Percentiles rank a stretch among this genome's conserved stretches.
Conservation (phyloP, 1,284 basidiomycete species). For the Heterobasidion parviporum region DNA sequence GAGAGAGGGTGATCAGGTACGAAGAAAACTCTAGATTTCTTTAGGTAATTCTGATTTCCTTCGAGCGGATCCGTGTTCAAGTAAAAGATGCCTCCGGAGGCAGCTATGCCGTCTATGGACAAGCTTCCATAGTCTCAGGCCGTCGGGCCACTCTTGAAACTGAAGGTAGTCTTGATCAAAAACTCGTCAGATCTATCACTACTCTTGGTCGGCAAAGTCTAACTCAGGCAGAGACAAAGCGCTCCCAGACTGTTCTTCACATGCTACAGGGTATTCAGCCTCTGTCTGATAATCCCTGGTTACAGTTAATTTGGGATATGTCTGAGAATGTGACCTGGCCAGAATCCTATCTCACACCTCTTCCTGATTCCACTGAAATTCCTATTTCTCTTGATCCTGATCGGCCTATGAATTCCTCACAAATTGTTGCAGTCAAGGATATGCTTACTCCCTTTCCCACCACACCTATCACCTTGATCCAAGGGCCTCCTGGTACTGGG, state of each 20-base stretch:
- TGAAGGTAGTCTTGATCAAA: slow-evolving; percentile 15
- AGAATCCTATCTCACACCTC: slow-evolving; percentile 8
- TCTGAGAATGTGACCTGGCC: slow-evolving; percentile 19
- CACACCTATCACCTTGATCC: slow-evolving; percentile 38
- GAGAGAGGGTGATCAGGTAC: neutral
- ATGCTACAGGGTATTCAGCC: slow-evolving; percentile 39
- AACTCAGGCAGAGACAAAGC: slow-evolving; percentile 42
- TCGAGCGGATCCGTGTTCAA: neutral
- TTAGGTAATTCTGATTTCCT: neutral
- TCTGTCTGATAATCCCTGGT: slow-evolving; percentile 44
- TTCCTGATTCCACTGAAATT: neutral
- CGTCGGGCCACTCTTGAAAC: slow-evolving; percentile 15
- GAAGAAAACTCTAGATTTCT: neutral
- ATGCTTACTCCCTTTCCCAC: slow-evolving; percentile 39
- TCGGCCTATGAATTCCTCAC: slow-evolving; percentile 42
- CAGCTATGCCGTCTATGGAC: slow-evolving; percentile 19
- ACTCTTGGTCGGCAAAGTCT: slow-evolving; percentile 42
- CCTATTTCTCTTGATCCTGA: slow-evolving; percentile 4
- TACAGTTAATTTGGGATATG: slow-evolving; percentile 30
- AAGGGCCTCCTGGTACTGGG: slow-evolving; percentile 49
- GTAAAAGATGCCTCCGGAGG: neutral
- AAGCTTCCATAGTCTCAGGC: slow-evolving; percentile 16
- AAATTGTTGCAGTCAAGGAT: slow-evolving; percentile 38
- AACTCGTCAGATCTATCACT: slow-evolving; percentile 16
- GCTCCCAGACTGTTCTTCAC: slow-evolving; percentile 33